Conservation (phyloP, 1,284 basidiomycete species). For the Ustilago crameri region DNA sequence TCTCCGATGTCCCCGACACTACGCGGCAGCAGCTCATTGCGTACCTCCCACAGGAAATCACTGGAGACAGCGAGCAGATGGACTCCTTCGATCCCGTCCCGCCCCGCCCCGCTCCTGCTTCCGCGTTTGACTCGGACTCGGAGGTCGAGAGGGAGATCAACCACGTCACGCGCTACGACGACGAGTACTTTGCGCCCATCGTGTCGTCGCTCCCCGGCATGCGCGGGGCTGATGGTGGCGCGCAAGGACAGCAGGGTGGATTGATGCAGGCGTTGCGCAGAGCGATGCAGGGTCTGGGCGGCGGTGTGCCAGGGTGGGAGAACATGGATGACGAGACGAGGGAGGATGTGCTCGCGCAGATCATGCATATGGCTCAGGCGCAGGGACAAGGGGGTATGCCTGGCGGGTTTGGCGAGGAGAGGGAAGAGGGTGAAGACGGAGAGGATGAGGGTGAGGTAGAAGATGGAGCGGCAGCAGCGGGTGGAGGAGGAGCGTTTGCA, state of each 20-base stretch:
- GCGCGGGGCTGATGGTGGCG: background rate
- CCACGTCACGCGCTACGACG: conserved; percentile 54
- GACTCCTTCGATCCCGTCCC: conserved; percentile 65
- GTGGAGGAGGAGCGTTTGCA: conserved; percentile 25
- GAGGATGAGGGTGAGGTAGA: conserved; percentile 11
- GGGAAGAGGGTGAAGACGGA: conserved; percentile 5
- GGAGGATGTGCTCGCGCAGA: conserved; percentile 51
- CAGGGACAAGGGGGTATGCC: conserved; percentile 27
- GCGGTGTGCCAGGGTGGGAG: conserved; percentile 45
- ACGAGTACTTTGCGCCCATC: conserved; percentile 59
- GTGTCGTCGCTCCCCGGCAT: conserved; percentile 1
- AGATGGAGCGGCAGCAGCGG: background rate
- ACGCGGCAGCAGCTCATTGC: conserved; percentile 60
- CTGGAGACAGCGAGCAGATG: conserved; percentile 46
- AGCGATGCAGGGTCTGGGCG: conserved; percentile 24
- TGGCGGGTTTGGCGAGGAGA: conserved; percentile 24
- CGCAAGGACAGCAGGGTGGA: conserved; percentile 10
- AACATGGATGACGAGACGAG: conserved; percentile 60
- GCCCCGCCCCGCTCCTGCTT: conserved; percentile 23
- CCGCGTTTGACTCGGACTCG: background rate
- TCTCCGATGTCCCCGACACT: conserved; percentile 63
- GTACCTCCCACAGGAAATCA: conserved; percentile 56
- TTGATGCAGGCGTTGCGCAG: conserved; percentile 41
- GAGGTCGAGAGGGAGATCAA: conserved; percentile 15
- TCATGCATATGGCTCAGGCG: conserved; percentile 44